Base-by-base conservation (phyloP, 768 basidiomycete genomes). In the Rhodotorula taiwanensis region DNA sequence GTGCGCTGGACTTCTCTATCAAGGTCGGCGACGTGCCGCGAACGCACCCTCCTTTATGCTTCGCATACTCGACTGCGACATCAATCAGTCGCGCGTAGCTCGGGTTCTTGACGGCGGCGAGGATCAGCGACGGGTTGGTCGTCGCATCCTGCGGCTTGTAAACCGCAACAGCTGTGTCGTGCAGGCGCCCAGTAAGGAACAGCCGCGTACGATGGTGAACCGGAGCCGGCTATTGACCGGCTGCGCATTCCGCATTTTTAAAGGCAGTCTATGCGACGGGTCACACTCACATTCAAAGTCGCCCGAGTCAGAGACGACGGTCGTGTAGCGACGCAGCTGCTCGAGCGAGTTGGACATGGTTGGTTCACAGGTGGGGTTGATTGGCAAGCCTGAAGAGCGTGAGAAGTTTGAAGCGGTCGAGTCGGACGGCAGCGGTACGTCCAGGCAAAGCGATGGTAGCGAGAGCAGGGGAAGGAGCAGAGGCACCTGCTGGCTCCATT, bases 131-230 rank as follows among this genome's bases (percentile, higher is more conserved):
- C 36, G 95, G 95, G 80, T 98, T 99, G 69, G 94, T 99, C 48
- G 94, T 98, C 27, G 94, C 94, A 80, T 97, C 93, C 85, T 88
- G 91, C 71, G 94, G 94, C 80, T 95, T 93, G 85, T 93, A 97
- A 65, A 82, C 85, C 79, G 85, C 91, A 81, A 97, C 95, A 70
- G 87, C 89, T 92, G 76, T 48, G 9, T 39, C 36, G 16, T n/a
- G n/a, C n/a, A 70, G 41, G 41, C 28, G 16, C 43, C 28, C 9
- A 20, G 39, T 25, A 45, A 30, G 52, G 30, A 4, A 34, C 48
- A 13, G 49, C 2, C 15, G 28, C 10, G 4, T 18, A 50, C 49
- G 31, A 48, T 25, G 16, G 30, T 15, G 36, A 39, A 5, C 21
- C 13, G 16, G 13, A 15, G 41, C 4, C 9, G 28, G 53, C n/a